Percentiles rank a stretch among this genome's conserved stretches.
phyloP scores from a whole-genome alignment of 1,284 basidiomycete species.

The Heterobasidion irregulare region DNA sequence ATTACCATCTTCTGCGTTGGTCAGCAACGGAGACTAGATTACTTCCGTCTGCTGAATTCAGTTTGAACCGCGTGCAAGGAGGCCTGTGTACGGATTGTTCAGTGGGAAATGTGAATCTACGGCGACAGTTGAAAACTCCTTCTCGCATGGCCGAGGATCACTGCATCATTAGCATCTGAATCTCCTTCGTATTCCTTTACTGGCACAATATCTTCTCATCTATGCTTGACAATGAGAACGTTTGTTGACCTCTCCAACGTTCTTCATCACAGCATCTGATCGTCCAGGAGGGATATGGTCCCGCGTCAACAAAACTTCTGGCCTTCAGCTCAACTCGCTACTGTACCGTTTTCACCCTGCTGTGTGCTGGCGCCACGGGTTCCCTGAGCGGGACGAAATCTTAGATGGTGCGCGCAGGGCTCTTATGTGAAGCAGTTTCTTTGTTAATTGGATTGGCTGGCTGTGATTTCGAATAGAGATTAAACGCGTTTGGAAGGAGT shows the following conservation, averaged over 20 bases:
- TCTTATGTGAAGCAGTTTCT: not conserved
- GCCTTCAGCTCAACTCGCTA: slow-evolving; percentile 51
- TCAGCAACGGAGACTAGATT: too few relatives aligned
- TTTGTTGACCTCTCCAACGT: not conserved
- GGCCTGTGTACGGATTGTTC: too few relatives aligned
- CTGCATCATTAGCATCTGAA: too few relatives aligned
- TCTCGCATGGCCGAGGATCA: too few relatives aligned
- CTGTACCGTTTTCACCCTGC: slow-evolving; percentile 40
- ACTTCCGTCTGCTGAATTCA: too few relatives aligned
- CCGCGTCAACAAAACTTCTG: slow-evolving; percentile 50
- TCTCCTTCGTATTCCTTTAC: too few relatives aligned
- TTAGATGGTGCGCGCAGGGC: slow-evolving; percentile 27
- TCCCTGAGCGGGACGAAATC: slow-evolving; percentile 51
- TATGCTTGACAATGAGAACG: not conserved
- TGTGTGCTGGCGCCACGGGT: slow-evolving; percentile 33
- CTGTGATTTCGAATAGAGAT: slow-evolving; percentile 29
- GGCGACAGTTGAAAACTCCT: not conserved
- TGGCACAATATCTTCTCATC: not conserved
- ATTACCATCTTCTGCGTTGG: too few relatives aligned
- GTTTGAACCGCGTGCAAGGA: too few relatives aligned
- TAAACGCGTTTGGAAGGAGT: slow-evolving; percentile 42
- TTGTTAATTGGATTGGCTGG: not conserved
- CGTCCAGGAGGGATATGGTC: slow-evolving; percentile 52
- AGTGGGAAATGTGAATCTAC: too few relatives aligned
- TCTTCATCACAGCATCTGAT: slow-evolving; percentile 12